A percentile compares a stretch with the other conserved stretches of the same genome.
These are phyloP conservation scores for Trichoderma afroharzianum DNA, from an alignment of 2,329 filamentous ascomycete species.

Conservation along the genomic window DNA sequence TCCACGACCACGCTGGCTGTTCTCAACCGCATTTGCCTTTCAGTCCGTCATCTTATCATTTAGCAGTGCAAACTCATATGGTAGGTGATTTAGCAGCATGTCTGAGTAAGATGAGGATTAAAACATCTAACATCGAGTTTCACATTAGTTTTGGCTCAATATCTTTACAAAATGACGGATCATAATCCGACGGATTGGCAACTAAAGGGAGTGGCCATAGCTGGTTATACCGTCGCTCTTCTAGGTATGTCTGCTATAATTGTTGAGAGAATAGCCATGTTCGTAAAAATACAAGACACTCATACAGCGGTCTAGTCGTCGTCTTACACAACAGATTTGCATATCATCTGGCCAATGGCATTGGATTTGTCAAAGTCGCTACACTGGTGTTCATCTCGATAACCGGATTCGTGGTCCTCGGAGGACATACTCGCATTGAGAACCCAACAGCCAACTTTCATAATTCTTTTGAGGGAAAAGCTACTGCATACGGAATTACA, in stretches of 20 bases:
- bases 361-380: slow-evolving; percentile 57
- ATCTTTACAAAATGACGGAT: slow-evolving; percentile 57
- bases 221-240: slow-evolving; percentile 57
- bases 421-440: slow-evolving; percentile 31
- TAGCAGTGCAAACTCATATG: slow-evolving; percentile 60
- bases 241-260: slow-evolving; percentile 40
- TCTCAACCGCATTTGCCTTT: slow-evolving; percentile 62
- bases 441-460: slow-evolving; percentile 36
- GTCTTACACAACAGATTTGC: slow-evolving; percentile 56
- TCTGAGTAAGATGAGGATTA: background rate
- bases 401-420: slow-evolving; percentile 59
- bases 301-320: slow-evolving; percentile 29
- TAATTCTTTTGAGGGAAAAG: slow-evolving; percentile 35
- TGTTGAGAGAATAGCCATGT: background rate
- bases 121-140: background rate
- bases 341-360: slow-evolving; percentile 51
- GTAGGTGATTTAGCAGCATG: slow-evolving; percentile 23
- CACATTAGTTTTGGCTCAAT: slow-evolving; percentile 53
- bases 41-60: slow-evolving; percentile 63
- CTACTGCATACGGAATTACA: slow-evolving; percentile 34
- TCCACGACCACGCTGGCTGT: slow-evolving; percentile 60
- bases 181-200: slow-evolving; percentile 56
- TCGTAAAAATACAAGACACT: background rate
- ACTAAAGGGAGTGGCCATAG: slow-evolving; percentile 62
- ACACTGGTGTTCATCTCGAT: slow-evolving; percentile 61